Evolutionary conservation across 257 asterid species (phyloP).

Genomic region (Plantago elongata): DNA sequence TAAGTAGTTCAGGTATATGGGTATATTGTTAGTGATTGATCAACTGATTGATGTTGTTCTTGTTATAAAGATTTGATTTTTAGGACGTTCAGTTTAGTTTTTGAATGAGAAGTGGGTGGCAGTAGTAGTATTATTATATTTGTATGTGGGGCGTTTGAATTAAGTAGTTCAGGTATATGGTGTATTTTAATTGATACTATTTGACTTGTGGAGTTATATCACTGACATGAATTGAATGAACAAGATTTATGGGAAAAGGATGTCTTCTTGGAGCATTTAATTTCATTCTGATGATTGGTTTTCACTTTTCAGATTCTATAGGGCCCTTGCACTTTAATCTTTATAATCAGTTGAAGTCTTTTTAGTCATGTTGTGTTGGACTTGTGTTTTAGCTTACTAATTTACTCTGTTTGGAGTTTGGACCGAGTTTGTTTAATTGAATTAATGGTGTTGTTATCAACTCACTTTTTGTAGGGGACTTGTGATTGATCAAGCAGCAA

Average conservation of each 20-base stretch:
- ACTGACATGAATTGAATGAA: not conserved
- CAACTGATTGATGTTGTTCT: not conserved
- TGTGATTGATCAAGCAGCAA: constrained; percentile 13
- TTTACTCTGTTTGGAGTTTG: not conserved
- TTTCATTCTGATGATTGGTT: constrained; percentile 5
- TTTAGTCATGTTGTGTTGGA: not conserved
- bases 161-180: not conserved
- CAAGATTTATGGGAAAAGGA: not conserved
- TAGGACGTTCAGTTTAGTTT: constrained; percentile 18
- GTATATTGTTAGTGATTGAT: constrained; percentile 9
- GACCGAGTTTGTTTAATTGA: not conserved
- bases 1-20: not conserved
- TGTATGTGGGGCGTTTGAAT: not conserved
- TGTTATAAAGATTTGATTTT: constrained; percentile 19
- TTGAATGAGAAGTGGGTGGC: not conserved
- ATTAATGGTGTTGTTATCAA: too few relatives aligned
- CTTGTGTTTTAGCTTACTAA: not conserved
- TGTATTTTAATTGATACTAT: not conserved
- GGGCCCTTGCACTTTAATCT: not conserved
- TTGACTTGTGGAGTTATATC: not conserved
- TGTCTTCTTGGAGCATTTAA: constrained; percentile 3
- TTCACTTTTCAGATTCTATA: not conserved
- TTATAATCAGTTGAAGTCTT: not conserved
- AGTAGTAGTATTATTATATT: not conserved
- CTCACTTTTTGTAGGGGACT: constrained; percentile 22